Evolutionary conservation across 805 yeast species (phyloP), one percentile per base, ranked within the genome.

Genomic region (Wickerhamiella musiphila): DNA sequence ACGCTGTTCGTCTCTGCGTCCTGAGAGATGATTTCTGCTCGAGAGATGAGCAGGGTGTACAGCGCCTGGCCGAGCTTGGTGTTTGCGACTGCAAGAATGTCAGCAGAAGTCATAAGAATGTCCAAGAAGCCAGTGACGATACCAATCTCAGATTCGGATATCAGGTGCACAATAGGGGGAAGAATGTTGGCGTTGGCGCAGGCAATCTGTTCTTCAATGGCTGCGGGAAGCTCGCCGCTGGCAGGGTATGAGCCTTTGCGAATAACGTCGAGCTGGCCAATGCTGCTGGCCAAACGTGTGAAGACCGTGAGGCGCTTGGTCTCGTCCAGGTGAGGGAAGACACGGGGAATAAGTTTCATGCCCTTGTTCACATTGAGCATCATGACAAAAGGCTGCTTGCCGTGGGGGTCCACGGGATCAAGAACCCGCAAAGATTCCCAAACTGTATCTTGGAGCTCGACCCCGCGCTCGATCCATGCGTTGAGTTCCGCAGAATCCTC

Each of bases 11-110:
- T 41, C 38, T 72, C 73, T n/a, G n/a, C n/a, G 49, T 84, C 93
- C 51, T 92, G 94, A 48, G 76, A 75, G 47, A 86, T 77, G 46
- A 84, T 68, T 53, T 86, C 95, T 21, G 93, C 86, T 47, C 94
- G 71, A 4, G 94, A 81, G 36, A 84, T 71, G 40, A 86, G 61
- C n/a, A 92, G 79, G 0, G 95, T 86, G 34, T 86, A 66, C 35
- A 86, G 61, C 9, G 93, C 76, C 45, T 83, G 67, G 14, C 96
- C 95, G 42, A 81, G 67, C 54, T 78, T 79, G 28, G 70, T 78
- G 52, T 62, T 58, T 11, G 65, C 47, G 15, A 57, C 41, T 18
- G 47, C 59, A 7, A 78, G 65, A 22, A 76, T 70, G 45, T 74
- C 74, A 18, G 26, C 19, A 49, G 78, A 76, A 47, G 71, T 74